Base-by-base conservation (phyloP, 805 yeast genomes). In the Starmerella floris region DNA sequence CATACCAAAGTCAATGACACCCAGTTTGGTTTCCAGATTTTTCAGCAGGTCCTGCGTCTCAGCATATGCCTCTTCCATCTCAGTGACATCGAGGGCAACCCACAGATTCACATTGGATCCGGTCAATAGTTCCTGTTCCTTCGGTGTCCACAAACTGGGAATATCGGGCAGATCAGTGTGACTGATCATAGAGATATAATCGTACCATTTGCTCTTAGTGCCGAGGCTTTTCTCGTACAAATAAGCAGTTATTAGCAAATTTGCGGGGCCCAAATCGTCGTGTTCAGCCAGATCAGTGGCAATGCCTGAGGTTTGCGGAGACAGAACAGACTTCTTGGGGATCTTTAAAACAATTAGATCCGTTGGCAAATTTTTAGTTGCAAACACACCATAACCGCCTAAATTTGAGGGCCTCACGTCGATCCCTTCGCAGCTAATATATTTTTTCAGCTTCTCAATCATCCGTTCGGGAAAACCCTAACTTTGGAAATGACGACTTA, bases 331-430 rank as follows among this genome's bases (percentile, higher is more conserved):
- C 3, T 44, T 28, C 37, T 64, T 64, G 6, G 66, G 66, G 9
- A 64, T 55, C 16, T 48, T 42, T 15, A 58, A 48, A 17, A 65
- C 52, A 10, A 57, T 57, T 1, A 62, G 60, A 30, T 59, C 67
- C 27, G 56, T 56, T 6, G 56, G 60, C 9, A 74, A 53, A 23
- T 65, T 65, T 23, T 52, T 42, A 5, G 56, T 61, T 5, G 81
- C 77, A 56, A 79, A 80, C 0, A 84, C 88, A 5, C 94, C 94
- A 2, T 74, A 50, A 1, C 94, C 94, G 2, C 83, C 84, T 2
- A 63, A 45, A 3, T 60, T 50, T 0, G 83, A 74, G n/a, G 51
- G 46, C 28, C 59, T 64, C 1, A 79, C 58, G 30, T 65, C 64
- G 8, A 25, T 15, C 5, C 37, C 27, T 4, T 35, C 17, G n/a